Base-by-base conservation (phyloP, 2,329 filamentous ascomycete genomes). In the Eurotiales sp. region DNA sequence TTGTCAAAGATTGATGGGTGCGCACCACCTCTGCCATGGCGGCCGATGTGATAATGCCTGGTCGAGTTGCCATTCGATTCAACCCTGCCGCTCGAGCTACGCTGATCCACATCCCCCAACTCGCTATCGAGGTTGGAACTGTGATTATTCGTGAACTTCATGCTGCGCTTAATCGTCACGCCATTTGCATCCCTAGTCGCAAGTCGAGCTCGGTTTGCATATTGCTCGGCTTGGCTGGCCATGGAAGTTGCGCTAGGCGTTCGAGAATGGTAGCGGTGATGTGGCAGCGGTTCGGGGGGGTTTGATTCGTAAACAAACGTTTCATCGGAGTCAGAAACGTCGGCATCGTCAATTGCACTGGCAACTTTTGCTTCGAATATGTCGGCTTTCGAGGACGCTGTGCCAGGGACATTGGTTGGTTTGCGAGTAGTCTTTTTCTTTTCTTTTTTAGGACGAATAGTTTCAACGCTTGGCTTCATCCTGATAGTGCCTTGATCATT, bases 271-370 rank as follows among this genome's bases (percentile, higher is more conserved):
- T 92, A 90, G 55, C 90, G 82, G 56, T 83, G 75, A 36, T 64
- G 58, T 25, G 79, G 71, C 52, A 68, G 76, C 21, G 77, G 74
- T 58, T 85, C 83, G 12, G 80, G 79, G 8, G 92, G 93, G 64
- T 99, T 99, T 22, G 93, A 97, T 70, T 99, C 93, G 72, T 99
- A 99, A 14, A 99, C 93, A 69, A 97, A 99, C 0, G 93, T 97
- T 71, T 97, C 93, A 63, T 96, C 93, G 1, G 92, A 97, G 68
- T 99, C 93, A 6, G 92, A 96, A 11, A 92, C 95, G 68, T 96
- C 88, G 40, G 90, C 90, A 69, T 97, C 91, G 66, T 97, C 92
- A 47, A 99, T 90, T 8, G 92, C 92, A 67, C 86, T 96, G 46
- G 92, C 92, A 59, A 99, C 90, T 66, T 95, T 95, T 59, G 91